A percentile compares a stretch with the other conserved stretches of the same genome.
Evolutionary conservation across 305 asterid species (phyloP).

Genomic region (Fraxinus sp.): DNA sequence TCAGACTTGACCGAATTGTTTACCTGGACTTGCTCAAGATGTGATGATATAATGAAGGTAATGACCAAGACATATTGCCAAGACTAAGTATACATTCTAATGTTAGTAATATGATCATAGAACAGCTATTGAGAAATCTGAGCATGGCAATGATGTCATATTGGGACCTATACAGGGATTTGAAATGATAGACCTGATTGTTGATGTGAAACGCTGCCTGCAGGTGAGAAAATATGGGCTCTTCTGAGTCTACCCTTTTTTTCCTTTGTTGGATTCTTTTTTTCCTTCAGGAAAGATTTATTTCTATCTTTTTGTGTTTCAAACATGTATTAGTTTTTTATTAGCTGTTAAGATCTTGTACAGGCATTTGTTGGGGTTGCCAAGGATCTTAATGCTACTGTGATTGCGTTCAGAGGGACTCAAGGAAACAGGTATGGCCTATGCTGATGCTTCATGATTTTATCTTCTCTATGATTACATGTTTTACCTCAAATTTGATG

Average conservation of each 20-base stretch:
- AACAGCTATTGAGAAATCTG: constrained; percentile 10
- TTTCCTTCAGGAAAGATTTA: neutral
- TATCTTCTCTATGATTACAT: constrained; percentile 11
- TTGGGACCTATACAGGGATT: constrained; percentile 64
- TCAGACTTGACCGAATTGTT: constrained; percentile 82
- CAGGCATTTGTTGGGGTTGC: constrained; percentile 97
- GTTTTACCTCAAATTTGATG: constrained; percentile 14
- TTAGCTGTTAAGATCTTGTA: constrained; percentile 24
- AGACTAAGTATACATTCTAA: neutral
- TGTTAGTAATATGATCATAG: constrained; percentile 14
- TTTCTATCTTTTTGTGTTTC: constrained; percentile 8
- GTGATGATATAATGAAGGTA: constrained; percentile 80
- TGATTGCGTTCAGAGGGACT: constrained; percentile 96
- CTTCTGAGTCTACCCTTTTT: neutral
- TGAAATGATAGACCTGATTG: constrained; percentile 83
- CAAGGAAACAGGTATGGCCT: constrained; percentile 70
- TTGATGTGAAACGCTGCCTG: constrained; percentile 79
- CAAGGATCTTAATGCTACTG: constrained; percentile 69
- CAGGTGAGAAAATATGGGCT: constrained; percentile 54
- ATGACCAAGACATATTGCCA: neutral
- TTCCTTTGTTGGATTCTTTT: neutral
- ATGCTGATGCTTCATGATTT: constrained; percentile 18
- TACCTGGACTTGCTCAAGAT: constrained; percentile 96
- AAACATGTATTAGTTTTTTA: constrained; percentile 13
- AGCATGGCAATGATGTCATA: constrained; percentile 20